Evolutionary conservation across 2,329 filamentous ascomycete species (phyloP).

Genomic region (Trichoderma sp.): DNA sequence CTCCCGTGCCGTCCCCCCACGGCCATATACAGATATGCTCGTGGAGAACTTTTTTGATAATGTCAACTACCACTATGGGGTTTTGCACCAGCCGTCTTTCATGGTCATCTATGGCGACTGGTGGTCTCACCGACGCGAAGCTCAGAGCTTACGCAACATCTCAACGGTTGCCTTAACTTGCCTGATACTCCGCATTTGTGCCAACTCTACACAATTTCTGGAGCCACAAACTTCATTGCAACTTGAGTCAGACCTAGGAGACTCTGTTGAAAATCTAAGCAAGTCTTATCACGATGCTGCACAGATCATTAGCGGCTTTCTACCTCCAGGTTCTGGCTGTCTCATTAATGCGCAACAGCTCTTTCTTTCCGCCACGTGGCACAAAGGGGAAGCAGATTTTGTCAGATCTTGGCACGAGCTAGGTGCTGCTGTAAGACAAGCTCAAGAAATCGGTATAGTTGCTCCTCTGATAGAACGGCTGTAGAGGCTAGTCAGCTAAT

Average conservation of each 20-base stretch:
- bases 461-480: neutral
- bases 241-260: neutral
- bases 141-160: neutral
- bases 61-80: conserved; percentile 4
- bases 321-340: neutral
- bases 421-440: neutral
- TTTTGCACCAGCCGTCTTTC: conserved; percentile 4
- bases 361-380: neutral
- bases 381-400: conserved; percentile 7
- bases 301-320: neutral
- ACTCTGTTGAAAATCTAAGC: neutral
- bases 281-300: conserved; percentile 3
- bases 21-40: conserved; percentile 1
- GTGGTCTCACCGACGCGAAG: conserved; percentile 2
- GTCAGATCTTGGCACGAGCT: conserved; percentile 9
- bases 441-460: conserved; percentile 3
- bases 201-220: conserved; percentile 5
- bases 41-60: conserved; percentile 1
- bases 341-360: neutral
- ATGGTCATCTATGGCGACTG: conserved; percentile 1
- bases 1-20: neutral
- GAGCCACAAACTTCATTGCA: neutral
- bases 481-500: neutral
- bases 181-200: conserved; percentile 5
- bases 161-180: neutral